Base-by-base conservation (phyloP, 352 stramenopile genomes). In the Thalassiosira delicatula region DNA sequence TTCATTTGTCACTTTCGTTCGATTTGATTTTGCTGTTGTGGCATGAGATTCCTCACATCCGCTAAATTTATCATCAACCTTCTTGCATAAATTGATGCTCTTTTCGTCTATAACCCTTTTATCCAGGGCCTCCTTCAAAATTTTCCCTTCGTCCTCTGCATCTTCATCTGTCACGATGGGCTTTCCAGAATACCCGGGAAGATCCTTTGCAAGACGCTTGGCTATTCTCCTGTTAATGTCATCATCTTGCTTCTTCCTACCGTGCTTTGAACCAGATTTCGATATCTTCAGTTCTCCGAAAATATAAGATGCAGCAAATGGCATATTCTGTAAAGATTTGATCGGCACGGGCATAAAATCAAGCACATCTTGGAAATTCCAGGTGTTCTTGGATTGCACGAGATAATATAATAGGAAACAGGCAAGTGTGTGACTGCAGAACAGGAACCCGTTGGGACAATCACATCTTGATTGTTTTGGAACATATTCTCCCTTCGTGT, bases 371-470 rank as follows among this genome's bases (percentile, higher is more conserved):
- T 49, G 3, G 5, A 33, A 51, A 27, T 25, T 69, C 60, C 60
- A 69, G 7, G 21, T 29, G 8, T 53, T 21, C 33, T 69, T 51
- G 4, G 7, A 29, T 54, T 69, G 32, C 12, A 69, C 33, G 5
- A 69, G 8, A 14, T 21, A 7, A 29, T 54, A 27, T 3, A 69
- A 27, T 14, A 69, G 32, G 11, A 49, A 49, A 29, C 32, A 69
- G n/a, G 33, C 60, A 49, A 69, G 60, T 11, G 40, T 53, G 32
- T 69, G 60, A 33, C 60, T 69, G 60, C 60, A 69, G 40, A 69
- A 69, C 53, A 69, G 32, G 32, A 30, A 69, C n/a, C 60, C 60
- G 32, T 69, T 69, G 8, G 60, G 60, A 25, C 60, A 69, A 54
- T 69, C 60, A 33, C 60, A 69, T 53, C 53, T 69, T 8, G 60